Percentiles rank a stretch among this genome's conserved stretches.
Evolutionary conservation across 2,329 filamentous ascomycete genomes (phyloP).

Genomic region (Claviceps sp.): DNA sequence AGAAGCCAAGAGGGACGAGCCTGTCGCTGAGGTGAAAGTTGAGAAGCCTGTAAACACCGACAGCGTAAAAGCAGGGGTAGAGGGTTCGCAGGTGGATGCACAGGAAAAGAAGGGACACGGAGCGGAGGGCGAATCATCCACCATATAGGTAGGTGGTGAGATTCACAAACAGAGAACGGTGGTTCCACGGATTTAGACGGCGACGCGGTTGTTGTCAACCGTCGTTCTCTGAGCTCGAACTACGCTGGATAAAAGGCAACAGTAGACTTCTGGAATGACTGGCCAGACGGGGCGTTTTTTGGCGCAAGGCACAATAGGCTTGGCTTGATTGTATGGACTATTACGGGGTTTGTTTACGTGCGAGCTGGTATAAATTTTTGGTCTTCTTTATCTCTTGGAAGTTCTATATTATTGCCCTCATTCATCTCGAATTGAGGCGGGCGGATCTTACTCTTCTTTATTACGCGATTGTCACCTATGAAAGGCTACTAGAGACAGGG

Average conservation of each 20-base stretch:
- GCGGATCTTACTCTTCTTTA: no score
- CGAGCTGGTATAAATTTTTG: not conserved
- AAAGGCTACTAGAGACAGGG: no score
- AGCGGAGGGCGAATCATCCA: slow-evolving; percentile 8
- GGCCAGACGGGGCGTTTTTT: slow-evolving; percentile 9
- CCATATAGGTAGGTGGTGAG: slow-evolving; percentile 12
- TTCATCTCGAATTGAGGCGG: no score
- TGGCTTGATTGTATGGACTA: slow-evolving; percentile 2
- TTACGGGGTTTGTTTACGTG: not conserved
- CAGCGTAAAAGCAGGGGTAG: slow-evolving; percentile 10
- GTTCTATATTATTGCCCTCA: no score
- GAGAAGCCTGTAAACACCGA: slow-evolving; percentile 12
- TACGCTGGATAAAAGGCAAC: not conserved
- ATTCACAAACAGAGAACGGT: not conserved
- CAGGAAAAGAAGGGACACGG: slow-evolving; percentile 17
- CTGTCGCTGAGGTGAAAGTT: slow-evolving; percentile 9
- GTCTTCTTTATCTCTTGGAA: no score
- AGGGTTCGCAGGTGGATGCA: slow-evolving; percentile 22
- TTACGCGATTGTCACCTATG: no score
- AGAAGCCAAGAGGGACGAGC: slow-evolving; percentile 12
- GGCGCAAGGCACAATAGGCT: slow-evolving; percentile 7
- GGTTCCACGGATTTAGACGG: not conserved
- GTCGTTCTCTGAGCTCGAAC: not conserved
- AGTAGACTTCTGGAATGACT: not conserved
- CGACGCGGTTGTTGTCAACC: not conserved